Conservation (phyloP, 1,284 basidiomycete genomes). For the Trichosporon faecale region DNA sequence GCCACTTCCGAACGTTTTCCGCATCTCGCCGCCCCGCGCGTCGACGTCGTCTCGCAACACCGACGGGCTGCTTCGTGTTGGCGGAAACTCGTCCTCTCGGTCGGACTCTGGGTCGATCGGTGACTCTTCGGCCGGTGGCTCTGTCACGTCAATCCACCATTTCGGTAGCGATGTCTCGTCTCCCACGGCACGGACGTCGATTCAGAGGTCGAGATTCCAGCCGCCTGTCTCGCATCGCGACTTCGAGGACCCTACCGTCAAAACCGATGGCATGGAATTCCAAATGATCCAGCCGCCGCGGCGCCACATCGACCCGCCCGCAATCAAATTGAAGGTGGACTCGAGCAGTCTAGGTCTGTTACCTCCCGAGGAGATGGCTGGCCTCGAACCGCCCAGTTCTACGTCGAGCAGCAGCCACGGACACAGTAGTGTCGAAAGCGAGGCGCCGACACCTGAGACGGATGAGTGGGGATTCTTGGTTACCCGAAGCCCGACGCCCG, state of each 20-base stretch:
- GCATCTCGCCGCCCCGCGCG: neutral
- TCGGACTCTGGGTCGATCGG: neutral
- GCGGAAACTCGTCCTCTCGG: neutral
- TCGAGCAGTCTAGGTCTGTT: slow-evolving; percentile 17
- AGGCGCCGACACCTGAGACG: slow-evolving; percentile 32
- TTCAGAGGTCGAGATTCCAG: slow-evolving; percentile 17
- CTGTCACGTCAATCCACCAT: neutral
- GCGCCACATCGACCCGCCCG: neutral
- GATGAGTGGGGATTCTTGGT: slow-evolving; percentile 52
- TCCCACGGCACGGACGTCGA: neutral
- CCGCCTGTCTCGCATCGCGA: slow-evolving; percentile 45
- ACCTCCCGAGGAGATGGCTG: slow-evolving; percentile 10
- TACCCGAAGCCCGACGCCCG: slow-evolving; percentile 35
- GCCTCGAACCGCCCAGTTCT: slow-evolving; percentile 8
- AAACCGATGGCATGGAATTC: slow-evolving; percentile 50
- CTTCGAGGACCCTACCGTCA: slow-evolving; percentile 44
- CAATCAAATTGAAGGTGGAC: slow-evolving; percentile 22
- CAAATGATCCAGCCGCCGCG: slow-evolving; percentile 44
- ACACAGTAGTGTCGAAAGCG: neutral
- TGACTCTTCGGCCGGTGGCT: neutral
- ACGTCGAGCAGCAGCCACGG: neutral
- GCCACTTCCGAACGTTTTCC: neutral
- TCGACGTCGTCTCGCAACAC: neutral
- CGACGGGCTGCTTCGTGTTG: neutral
- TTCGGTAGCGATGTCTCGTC: neutral